These are phyloP conservation scores for Penicillium ucsense DNA, from an alignment of 495 filamentous ascomycete species.

Conservation along the genomic window DNA sequence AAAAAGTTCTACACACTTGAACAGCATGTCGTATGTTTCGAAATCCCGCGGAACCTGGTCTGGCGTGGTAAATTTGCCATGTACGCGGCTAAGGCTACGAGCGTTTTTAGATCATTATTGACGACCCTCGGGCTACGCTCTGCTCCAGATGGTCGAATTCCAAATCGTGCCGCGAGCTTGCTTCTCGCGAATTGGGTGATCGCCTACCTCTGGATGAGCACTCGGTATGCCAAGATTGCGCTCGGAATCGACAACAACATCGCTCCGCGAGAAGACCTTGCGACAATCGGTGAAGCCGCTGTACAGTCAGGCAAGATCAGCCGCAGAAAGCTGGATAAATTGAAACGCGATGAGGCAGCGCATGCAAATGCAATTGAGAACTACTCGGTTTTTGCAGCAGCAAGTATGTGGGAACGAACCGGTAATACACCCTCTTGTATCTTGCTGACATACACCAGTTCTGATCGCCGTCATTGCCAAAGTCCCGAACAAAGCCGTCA, in stretches of 20 bases:
- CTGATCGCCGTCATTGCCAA: constrained; percentile 23
- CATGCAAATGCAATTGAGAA: constrained; percentile 41
- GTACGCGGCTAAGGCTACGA: too few species aligned
- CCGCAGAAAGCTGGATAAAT: constrained; percentile 28
- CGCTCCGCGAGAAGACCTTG: constrained; percentile 35
- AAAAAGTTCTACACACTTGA: too few species aligned
- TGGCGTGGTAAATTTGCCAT: too few species aligned
- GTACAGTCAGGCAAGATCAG: constrained; percentile 41
- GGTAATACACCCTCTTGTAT: not conserved
- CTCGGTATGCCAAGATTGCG: constrained; percentile 31
- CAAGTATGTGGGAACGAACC: constrained; percentile 15
- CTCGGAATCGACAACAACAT: constrained; percentile 41
- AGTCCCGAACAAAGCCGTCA: constrained; percentile 29
- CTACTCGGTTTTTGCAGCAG: constrained; percentile 36
- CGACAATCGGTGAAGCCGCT: constrained; percentile 34
- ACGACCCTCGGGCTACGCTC: constrained; percentile 19
- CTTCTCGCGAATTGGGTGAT: constrained; percentile 38
- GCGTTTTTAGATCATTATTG: constrained; percentile 10
- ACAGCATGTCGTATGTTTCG: too few species aligned
- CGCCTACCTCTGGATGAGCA: constrained; percentile 35
- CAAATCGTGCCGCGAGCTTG: constrained; percentile 30
- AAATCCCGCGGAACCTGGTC: too few species aligned
- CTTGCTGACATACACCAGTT: constrained; percentile 15
- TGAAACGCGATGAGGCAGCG: constrained; percentile 38
- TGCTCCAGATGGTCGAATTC: constrained; percentile 6